A percentile compares a stretch with the other conserved stretches of the same genome.
phyloP scores from a whole-genome alignment of 257 asterid species.

The Nicotiana benthamiana region DNA sequence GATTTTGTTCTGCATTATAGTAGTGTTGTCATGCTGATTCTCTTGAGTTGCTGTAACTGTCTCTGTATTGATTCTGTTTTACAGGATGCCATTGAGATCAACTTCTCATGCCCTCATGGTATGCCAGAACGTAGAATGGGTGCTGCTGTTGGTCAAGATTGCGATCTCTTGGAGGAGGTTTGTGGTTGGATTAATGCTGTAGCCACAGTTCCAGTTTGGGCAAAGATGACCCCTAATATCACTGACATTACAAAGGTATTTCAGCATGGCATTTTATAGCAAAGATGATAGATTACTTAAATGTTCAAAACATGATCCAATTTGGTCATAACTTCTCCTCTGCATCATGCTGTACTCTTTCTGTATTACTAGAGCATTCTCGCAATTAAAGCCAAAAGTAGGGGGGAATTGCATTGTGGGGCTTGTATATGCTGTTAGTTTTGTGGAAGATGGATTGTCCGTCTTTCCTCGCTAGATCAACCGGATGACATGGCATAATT shows the following conservation, averaged over 20 bases:
- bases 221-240: slow-evolving; percentile 96
- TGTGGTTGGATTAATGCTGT: slow-evolving; percentile 87
- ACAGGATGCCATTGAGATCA: slow-evolving; percentile 86
- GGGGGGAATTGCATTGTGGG: background rate
- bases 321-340: background rate
- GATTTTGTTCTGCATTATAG: background rate
- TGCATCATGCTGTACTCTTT: background rate
- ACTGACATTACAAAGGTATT: slow-evolving; percentile 78
- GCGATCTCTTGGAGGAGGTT: slow-evolving; percentile 79
- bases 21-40: background rate
- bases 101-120: slow-evolving; percentile 96
- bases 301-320: background rate
- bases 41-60: background rate
- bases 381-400: background rate
- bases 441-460: background rate
- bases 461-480: background rate
- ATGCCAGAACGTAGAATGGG: slow-evolving; percentile 99
- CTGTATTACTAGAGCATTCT: background rate
- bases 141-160: slow-evolving; percentile 98
- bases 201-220: slow-evolving; percentile 96
- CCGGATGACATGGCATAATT: background rate
- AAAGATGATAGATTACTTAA: background rate
- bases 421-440: background rate
- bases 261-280: background rate
- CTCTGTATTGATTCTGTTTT: slow-evolving; percentile 5